A percentile compares a stretch with the other conserved stretches of the same genome.
phyloP scores from a whole-genome alignment of 768 basidiomycete genomes.

The Sarcodon sp. region DNA sequence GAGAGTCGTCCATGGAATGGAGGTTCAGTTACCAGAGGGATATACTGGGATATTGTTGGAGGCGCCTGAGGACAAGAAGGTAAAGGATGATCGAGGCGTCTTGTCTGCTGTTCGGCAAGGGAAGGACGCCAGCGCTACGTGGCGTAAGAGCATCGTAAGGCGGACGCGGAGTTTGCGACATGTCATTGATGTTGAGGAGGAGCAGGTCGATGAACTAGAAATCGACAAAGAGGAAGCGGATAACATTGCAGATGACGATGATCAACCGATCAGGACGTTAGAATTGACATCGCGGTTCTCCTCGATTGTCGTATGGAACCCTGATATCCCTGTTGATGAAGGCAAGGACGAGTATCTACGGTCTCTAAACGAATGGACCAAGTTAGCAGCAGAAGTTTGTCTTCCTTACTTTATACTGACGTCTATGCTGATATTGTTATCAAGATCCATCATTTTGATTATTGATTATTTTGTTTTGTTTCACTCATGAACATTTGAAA shows the following conservation, averaged over 20 bases:
- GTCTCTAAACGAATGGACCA: slow-evolving; percentile 60
- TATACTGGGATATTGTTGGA: slow-evolving; percentile 56
- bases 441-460: too few species aligned
- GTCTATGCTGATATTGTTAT: background rate
- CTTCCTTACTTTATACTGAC: background rate
- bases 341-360: slow-evolving; percentile 61
- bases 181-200: slow-evolving; percentile 11
- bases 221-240: slow-evolving; percentile 14
- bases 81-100: slow-evolving; percentile 4
- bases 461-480: too few species aligned
- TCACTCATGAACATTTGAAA: too few species aligned
- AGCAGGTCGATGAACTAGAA: slow-evolving; percentile 15
- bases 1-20: slow-evolving; percentile 55
- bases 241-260: slow-evolving; percentile 13
- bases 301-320: slow-evolving; percentile 64
- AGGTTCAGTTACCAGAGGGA: slow-evolving; percentile 47
- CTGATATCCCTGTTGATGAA: slow-evolving; percentile 60
- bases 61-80: slow-evolving; percentile 11
- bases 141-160: slow-evolving; percentile 3
- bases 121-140: slow-evolving; percentile 7
- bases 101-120: slow-evolving; percentile 1
- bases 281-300: slow-evolving; percentile 42
- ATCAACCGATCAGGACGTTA: slow-evolving; percentile 21
- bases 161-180: slow-evolving; percentile 16
- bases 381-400: slow-evolving; percentile 47